These are phyloP conservation scores for Fusarium sp. DNA, from an alignment of 2,329 filamentous ascomycete species.

Conservation along the genomic window DNA sequence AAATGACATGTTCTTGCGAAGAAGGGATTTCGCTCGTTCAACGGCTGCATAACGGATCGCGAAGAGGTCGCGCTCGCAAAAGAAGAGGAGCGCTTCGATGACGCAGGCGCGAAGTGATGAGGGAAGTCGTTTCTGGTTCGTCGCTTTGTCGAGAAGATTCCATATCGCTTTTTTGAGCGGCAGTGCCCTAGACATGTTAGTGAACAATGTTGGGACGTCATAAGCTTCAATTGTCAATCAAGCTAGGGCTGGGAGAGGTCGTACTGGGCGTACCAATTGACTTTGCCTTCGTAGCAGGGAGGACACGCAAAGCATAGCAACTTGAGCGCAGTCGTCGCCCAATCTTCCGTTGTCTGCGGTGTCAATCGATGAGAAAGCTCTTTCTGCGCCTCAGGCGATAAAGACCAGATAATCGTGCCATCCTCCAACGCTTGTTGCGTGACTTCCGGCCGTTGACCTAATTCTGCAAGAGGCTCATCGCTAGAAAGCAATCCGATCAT, in stretches of 20 bases:
- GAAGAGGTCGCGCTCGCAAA: constrained; percentile 44
- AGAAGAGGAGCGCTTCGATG: constrained; percentile 44
- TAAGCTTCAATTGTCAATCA: too few relatives aligned
- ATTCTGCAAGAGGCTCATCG: constrained; percentile 7
- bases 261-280: constrained; percentile 43
- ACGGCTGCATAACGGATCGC: constrained; percentile 37
- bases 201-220: too few relatives aligned
- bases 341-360: constrained; percentile 26
- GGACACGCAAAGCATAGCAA: constrained; percentile 44
- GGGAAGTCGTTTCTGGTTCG: constrained; percentile 18
- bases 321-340: constrained; percentile 31
- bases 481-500: constrained; percentile 29
- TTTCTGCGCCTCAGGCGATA: constrained; percentile 9
- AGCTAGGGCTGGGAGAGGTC: accelerated
- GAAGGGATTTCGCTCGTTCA: constrained; percentile 33
- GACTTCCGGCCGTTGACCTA: constrained; percentile 17
- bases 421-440: constrained; percentile 27
- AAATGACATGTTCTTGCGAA: constrained; percentile 43
- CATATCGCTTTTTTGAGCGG: constrained; percentile 40
- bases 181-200: constrained; percentile 33
- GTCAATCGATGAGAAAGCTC: neutral
- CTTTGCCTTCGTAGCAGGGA: constrained; percentile 45
- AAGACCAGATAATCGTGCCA: constrained; percentile 26
- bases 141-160: constrained; percentile 36
- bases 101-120: constrained; percentile 23